Percentiles rank a stretch among this genome's conserved stretches.
These are phyloP conservation scores for Micractinium sp. DNA, from an alignment of 139 green algal genomes.

Conservation along the genomic window DNA sequence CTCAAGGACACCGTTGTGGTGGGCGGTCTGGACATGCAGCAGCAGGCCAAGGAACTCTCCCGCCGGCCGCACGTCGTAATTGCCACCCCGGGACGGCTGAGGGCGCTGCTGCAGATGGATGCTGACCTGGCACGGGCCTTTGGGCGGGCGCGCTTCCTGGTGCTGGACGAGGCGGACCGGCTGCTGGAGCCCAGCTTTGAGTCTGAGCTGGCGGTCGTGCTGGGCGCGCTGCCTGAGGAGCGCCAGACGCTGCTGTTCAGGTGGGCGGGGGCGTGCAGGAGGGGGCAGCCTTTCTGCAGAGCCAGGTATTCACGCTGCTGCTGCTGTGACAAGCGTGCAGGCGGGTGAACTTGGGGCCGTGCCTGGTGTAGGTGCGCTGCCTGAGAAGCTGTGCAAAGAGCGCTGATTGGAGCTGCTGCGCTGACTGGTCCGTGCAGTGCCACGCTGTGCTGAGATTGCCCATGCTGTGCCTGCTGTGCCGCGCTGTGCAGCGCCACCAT, in stretches of 20 bases:
- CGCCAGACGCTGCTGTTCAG: constrained; percentile 98
- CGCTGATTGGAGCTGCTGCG: no score
- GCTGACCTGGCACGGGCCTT: constrained; percentile 52
- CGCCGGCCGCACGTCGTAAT: constrained; percentile 92
- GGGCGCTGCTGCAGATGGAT: constrained; percentile 65
- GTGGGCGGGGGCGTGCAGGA: constrained; percentile 37
- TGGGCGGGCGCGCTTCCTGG: constrained; percentile 70
- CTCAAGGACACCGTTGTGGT: constrained; percentile 84
- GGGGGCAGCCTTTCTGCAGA: no score
- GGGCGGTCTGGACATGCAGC: constrained; percentile 86
- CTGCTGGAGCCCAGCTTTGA: constrained; percentile 92
- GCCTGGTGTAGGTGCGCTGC: no score
- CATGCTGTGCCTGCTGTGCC: no score
- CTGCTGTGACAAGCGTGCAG: no score
- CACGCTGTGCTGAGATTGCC: no score
- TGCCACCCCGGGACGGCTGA: constrained; percentile 91
- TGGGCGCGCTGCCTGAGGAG: constrained; percentile 53
- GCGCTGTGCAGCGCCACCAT: constrained; percentile 79
- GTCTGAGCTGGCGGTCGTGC: constrained; percentile 58
- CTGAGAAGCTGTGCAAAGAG: no score
- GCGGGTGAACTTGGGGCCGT: no score
- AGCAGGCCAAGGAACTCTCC: constrained; percentile 78
- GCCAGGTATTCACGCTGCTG: no score
- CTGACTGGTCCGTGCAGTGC: no score
- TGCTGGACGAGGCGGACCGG: constrained; percentile 96